Evolutionary conservation across 2,329 filamentous ascomycete genomes (phyloP).

Genomic region (Neopestalotiopsis sp.): DNA sequence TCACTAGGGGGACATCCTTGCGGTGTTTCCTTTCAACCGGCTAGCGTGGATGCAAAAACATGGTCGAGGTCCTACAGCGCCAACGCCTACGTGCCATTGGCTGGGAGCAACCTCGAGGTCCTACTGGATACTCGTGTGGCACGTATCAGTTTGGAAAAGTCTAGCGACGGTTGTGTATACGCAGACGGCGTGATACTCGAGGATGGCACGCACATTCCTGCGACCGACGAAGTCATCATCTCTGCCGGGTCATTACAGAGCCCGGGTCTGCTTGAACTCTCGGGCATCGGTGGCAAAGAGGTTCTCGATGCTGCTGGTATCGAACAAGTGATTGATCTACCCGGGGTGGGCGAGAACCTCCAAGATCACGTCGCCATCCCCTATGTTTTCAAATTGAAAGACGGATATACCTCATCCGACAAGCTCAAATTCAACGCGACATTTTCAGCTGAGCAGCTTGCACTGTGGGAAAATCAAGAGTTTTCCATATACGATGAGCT

Average conservation of each 20-base stretch:
- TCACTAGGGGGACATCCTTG: slow-evolving; percentile 51
- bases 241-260: slow-evolving; percentile 47
- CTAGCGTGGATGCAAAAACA: slow-evolving; percentile 50
- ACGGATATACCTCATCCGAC: slow-evolving; percentile 31
- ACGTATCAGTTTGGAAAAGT: slow-evolving; percentile 41
- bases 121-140: slow-evolving; percentile 40
- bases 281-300: slow-evolving; percentile 43
- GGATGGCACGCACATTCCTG: slow-evolving; percentile 25
- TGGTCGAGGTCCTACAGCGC: slow-evolving; percentile 53
- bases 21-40: slow-evolving; percentile 55
- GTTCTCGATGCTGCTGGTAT: slow-evolving; percentile 50
- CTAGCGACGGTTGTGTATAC: slow-evolving; percentile 23
- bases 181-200: slow-evolving; percentile 31
- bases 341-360: slow-evolving; percentile 53
- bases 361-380: slow-evolving; percentile 47
- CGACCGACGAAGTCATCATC: slow-evolving; percentile 47
- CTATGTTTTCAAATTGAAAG: slow-evolving; percentile 16
- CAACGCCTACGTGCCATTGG: slow-evolving; percentile 38
- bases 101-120: slow-evolving; percentile 46
- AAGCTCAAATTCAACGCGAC: neutral
- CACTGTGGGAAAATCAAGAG: slow-evolving; percentile 38
- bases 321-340: slow-evolving; percentile 44
- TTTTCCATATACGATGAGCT: slow-evolving; percentile 45
- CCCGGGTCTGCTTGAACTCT: slow-evolving; percentile 41
- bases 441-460: slow-evolving; percentile 41